Evolutionary conservation across 164 flowering plant species (phyloP).

Genomic region (Chloranthus sessilifolius): DNA sequence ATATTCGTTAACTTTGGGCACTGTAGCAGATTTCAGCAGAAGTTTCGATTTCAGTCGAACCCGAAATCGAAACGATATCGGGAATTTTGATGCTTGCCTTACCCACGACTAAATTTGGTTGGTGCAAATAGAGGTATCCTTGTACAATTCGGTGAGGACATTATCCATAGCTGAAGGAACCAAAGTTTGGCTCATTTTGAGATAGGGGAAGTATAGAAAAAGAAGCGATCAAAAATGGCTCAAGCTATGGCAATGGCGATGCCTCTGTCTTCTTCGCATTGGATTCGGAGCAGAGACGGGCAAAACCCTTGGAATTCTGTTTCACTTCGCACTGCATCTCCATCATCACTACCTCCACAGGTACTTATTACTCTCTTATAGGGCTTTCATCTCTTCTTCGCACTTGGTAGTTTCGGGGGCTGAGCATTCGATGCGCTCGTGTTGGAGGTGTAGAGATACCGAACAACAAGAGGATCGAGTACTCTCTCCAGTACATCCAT

Average conservation of each 20-base stretch:
- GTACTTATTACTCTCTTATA: slow-evolving; percentile 19
- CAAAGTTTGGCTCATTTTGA: no score
- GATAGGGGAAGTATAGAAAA: background rate
- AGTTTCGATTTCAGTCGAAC: no score
- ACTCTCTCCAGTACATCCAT: slow-evolving; percentile 85
- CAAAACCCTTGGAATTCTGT: slow-evolving; percentile 19
- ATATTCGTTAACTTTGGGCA: no score
- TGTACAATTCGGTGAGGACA: no score
- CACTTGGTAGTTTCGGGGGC: slow-evolving; percentile 33
- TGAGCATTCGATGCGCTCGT: slow-evolving; percentile 72
- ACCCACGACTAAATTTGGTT: no score
- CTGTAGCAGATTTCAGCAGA: no score
- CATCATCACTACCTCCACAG: slow-evolving; percentile 35
- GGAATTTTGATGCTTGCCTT: no score
- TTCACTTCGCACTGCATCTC: slow-evolving; percentile 24
- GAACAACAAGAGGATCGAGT: slow-evolving; percentile 78
- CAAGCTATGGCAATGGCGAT: slow-evolving; percentile 59
- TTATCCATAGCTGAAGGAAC: no score
- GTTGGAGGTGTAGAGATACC: slow-evolving; percentile 98
- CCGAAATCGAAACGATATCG: no score
- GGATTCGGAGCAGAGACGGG: slow-evolving; percentile 37
- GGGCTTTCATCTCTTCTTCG: background rate
- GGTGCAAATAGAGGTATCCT: no score
- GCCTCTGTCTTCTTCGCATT: slow-evolving; percentile 58
- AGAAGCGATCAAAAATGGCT: slow-evolving; percentile 29